These are phyloP conservation scores for Pseudonectria foliicola DNA, from an alignment of 2,329 filamentous ascomycete species.

Conservation along the genomic window DNA sequence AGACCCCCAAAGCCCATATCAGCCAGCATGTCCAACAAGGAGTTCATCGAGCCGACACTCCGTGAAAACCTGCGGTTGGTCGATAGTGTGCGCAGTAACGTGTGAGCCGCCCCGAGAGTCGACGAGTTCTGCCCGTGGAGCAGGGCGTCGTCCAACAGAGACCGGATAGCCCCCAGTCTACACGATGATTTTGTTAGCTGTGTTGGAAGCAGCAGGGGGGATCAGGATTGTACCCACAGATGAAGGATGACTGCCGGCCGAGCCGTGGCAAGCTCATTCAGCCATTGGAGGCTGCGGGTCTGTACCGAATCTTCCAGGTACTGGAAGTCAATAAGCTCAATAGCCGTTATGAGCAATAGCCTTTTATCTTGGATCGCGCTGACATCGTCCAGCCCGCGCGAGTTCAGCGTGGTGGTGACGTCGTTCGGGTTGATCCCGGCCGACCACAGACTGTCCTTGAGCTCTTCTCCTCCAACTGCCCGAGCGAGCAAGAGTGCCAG, in stretches of 20 bases:
- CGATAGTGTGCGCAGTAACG: constrained; percentile 51
- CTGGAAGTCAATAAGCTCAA: constrained; percentile 60
- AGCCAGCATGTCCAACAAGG: constrained; percentile 47
- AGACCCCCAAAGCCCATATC: constrained; percentile 58
- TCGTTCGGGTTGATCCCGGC: constrained; percentile 43
- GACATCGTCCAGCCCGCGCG: constrained; percentile 25
- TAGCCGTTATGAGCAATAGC: constrained; percentile 54
- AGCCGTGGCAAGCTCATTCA: constrained; percentile 48
- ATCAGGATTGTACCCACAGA: constrained; percentile 38
- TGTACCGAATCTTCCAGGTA: constrained; percentile 57
- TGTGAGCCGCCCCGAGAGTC: constrained; percentile 54
- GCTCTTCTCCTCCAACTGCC: constrained; percentile 48
- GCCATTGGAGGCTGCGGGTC: constrained; percentile 50
- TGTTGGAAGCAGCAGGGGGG: neutral
- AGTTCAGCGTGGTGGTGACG: constrained; percentile 17
- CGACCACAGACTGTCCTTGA: constrained; percentile 56
- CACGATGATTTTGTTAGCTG: constrained; percentile 3
- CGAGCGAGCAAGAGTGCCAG: constrained; percentile 53
- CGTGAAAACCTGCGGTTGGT: constrained; percentile 44
- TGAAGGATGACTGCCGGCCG: constrained; percentile 51
- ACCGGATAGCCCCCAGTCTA: constrained; percentile 49
- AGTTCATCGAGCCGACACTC: constrained; percentile 39
- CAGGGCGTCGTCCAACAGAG: constrained; percentile 54
- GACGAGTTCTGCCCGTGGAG: constrained; percentile 55
- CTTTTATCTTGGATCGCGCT: constrained; percentile 52